Percentiles rank a stretch among this genome's conserved stretches.
phyloP scores from a whole-genome alignment of 1,284 basidiomycete species.

The Rhodotorula sp. region DNA sequence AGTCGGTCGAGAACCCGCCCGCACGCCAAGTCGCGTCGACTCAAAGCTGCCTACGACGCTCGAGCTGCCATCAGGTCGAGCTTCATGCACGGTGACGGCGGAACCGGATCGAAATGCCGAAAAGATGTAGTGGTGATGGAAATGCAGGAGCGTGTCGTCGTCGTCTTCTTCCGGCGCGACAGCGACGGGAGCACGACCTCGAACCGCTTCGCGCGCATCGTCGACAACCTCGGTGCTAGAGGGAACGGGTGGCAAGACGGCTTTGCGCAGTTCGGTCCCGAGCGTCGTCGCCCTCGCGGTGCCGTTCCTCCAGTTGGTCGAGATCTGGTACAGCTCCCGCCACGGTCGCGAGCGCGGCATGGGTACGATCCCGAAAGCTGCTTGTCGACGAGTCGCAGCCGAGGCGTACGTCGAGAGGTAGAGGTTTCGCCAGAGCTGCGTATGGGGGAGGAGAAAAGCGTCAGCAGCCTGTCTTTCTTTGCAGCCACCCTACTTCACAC shows the following conservation, averaged over 20 bases:
- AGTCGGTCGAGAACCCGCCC: slow-evolving; percentile 13
- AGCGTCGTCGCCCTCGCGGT: slow-evolving; percentile 28
- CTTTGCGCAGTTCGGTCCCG: slow-evolving; percentile 12
- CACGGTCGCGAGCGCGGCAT: slow-evolving; percentile 24
- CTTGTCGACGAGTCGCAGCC: slow-evolving; percentile 8
- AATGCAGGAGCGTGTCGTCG: slow-evolving; percentile 25
- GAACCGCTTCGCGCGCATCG: background rate
- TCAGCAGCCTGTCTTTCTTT: background rate
- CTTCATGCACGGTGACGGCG: slow-evolving; percentile 19
- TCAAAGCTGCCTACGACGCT: slow-evolving; percentile 18
- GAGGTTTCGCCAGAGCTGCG: slow-evolving; percentile 38
- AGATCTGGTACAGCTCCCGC: slow-evolving; percentile 40
- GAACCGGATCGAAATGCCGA: slow-evolving; percentile 9
- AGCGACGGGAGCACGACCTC: background rate
- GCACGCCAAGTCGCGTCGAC: background rate
- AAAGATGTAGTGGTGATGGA: slow-evolving; percentile 16
- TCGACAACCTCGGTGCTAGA: background rate
- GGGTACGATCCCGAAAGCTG: background rate
- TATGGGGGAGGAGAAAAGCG: background rate
- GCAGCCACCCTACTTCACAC: too few relatives aligned
- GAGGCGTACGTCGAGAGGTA: slow-evolving; percentile 33
- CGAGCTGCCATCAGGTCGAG: slow-evolving; percentile 8
- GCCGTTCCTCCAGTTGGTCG: slow-evolving; percentile 40
- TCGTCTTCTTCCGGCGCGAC: background rate
- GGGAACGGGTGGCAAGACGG: slow-evolving; percentile 21